These are phyloP conservation scores for Xylariaceae sp. DNA, from an alignment of 2,329 filamentous ascomycete species.

Conservation along the genomic window DNA sequence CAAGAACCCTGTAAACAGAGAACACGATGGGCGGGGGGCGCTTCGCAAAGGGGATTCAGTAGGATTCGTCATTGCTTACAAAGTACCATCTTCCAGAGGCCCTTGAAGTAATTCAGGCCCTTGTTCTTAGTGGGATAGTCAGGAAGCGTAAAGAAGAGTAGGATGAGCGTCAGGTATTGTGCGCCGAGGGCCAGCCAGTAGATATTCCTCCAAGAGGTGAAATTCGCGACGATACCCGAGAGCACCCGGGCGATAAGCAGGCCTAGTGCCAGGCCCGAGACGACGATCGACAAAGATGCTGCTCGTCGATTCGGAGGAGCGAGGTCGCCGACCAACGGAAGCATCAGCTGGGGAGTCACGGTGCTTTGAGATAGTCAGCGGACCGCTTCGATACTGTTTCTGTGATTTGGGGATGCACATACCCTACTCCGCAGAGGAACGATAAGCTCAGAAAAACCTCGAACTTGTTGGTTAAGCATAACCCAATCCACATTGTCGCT, in stretches of 20 bases:
- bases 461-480: constrained; percentile 58
- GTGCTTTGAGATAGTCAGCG: constrained; percentile 17
- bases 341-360: constrained; percentile 51
- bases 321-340: constrained; percentile 66
- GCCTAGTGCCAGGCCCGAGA: constrained; percentile 60
- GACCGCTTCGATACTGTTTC: background rate
- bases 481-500: constrained; percentile 56
- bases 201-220: constrained; percentile 60
- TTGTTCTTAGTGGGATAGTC: constrained; percentile 64
- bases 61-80: too few relatives aligned
- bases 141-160: constrained; percentile 64
- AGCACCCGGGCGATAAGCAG: constrained; percentile 65
- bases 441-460: constrained; percentile 56
- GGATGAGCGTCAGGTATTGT: constrained; percentile 57
- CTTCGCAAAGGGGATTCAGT: too few relatives aligned
- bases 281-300: constrained; percentile 60
- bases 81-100: constrained; percentile 59
- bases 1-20: too few relatives aligned
- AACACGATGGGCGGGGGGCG: too few relatives aligned
- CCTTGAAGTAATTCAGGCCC: constrained; percentile 54
- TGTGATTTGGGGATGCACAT: constrained; percentile 42
- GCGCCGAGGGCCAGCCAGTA: constrained; percentile 65
- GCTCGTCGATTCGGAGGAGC: constrained; percentile 59
- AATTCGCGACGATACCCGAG: constrained; percentile 64
- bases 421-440: constrained; percentile 51